These are phyloP conservation scores for Leishmania amazonensis DNA, from an alignment of 208 protist species.

Conservation along the genomic window DNA sequence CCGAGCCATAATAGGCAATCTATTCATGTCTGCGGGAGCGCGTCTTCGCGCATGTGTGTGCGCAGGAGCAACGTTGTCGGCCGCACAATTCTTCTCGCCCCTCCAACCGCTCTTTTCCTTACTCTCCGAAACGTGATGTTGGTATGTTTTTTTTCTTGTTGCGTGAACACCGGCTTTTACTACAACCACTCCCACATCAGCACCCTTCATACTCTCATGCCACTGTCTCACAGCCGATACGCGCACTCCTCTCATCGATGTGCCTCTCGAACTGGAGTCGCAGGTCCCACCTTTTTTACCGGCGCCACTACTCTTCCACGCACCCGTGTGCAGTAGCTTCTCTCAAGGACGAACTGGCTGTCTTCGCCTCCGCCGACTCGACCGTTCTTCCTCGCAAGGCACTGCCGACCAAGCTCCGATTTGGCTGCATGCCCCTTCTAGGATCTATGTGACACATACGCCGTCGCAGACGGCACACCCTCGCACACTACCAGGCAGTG, in stretches of 20 bases:
- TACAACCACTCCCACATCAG: background rate
- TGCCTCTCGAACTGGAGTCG: background rate
- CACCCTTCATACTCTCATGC: background rate
- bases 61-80: background rate
- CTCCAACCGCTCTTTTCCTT: background rate
- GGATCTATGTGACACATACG: background rate
- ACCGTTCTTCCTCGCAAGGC: background rate
- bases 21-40: background rate
- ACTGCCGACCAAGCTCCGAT: background rate
- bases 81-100: background rate
- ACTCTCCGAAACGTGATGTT: background rate
- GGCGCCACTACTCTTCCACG: background rate
- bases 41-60: background rate
- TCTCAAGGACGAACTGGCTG: background rate
- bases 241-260: background rate
- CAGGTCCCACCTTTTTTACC: background rate
- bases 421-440: background rate
- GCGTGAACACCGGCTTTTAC: background rate
- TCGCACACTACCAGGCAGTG: background rate
- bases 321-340: background rate
- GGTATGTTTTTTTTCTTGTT: background rate
- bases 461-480: background rate
- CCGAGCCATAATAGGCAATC: background rate
- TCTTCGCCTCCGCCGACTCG: background rate
- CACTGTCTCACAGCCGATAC: slow-evolving; percentile 1